Base-by-base conservation (phyloP, 306 rosid genomes). In the Begonia masoniana region DNA sequence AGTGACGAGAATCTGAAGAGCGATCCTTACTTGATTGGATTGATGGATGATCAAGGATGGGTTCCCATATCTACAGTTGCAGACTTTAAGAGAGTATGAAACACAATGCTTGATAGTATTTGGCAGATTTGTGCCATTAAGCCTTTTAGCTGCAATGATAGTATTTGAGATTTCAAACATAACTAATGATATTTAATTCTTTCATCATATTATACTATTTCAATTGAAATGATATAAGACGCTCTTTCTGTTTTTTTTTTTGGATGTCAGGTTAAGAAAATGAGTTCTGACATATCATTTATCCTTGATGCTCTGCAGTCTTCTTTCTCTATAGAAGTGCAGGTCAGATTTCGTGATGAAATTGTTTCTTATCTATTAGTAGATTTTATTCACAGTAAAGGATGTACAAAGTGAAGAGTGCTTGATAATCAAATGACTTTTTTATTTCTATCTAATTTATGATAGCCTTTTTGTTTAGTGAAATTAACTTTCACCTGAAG, bases 21-120 rank as follows among this genome's bases (percentile, higher is more conserved):
- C 59, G 99, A 91, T 42, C 78, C 41, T 56, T 86, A 73, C 72
- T 74, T 91, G 57, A 77, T 81, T 59, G 77, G 84, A 62, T 59
- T 86, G 79, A 91, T 91, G 99, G 94, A 91, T 72, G 82, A 74
- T 62, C 84, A 86, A 74, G 99, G 99, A 68, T 83, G 96, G 94
- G 94, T 86, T 64, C 76, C 84, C 47, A 75, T 91, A 66, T 68
- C 79, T 43, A 63, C 45, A 23, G 70, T 91, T 61, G 94, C 96
- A 5, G 87, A 54, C 67, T 91, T 91, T 69, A 91, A 86, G 72
- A 83, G 99, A 92, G 99, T 91, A 74, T 59, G 75, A 36, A 52
- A 45, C 47, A 31, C 19, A 47, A 47, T 42, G 43, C 41, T 39
- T 68, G 61, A 48, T 54, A 15, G 19, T 12, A 15, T 36, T 21